phyloP scores from a whole-genome alignment of 2,329 filamentous ascomycete species.

The Botryotinia globosa region DNA sequence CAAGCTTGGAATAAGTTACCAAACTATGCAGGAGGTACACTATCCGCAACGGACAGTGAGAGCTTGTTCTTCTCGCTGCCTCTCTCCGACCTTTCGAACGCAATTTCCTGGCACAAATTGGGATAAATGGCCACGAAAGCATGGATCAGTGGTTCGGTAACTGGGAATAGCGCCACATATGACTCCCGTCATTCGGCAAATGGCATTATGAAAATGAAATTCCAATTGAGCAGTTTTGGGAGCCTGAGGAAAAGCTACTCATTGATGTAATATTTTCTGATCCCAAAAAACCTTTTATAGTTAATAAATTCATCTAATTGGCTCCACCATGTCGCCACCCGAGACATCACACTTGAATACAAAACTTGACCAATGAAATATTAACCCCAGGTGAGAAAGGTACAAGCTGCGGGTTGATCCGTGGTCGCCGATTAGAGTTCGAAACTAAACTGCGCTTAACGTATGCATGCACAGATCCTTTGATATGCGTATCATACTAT shows the following conservation, averaged over 20 bases:
- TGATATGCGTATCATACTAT: not conserved
- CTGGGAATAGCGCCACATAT: not conserved
- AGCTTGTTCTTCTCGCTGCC: not conserved
- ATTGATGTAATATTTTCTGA: not conserved
- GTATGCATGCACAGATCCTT: not conserved
- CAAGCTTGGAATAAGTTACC: not conserved
- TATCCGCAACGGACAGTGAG: not conserved
- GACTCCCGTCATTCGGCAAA: not conserved
- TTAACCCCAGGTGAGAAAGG: not conserved
- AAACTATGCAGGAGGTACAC: not conserved
- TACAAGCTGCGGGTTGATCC: not conserved
- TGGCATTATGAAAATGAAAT: not conserved
- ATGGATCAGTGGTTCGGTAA: not conserved
- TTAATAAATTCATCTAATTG: not conserved
- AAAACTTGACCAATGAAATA: not conserved
- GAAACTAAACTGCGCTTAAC: not conserved
- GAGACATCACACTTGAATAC: not conserved
- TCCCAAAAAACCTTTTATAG: not conserved
- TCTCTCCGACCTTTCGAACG: too few relatives aligned
- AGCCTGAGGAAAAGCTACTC: not conserved
- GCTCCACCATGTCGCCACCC: not conserved
- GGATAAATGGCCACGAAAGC: not conserved
- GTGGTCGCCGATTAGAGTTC: slow-evolving; percentile 11
- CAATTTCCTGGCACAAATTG: not conserved
- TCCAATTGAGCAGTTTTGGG: not conserved